Base-by-base conservation (phyloP, 495 filamentous ascomycete genomes). In the Aspergillus ostianus region DNA sequence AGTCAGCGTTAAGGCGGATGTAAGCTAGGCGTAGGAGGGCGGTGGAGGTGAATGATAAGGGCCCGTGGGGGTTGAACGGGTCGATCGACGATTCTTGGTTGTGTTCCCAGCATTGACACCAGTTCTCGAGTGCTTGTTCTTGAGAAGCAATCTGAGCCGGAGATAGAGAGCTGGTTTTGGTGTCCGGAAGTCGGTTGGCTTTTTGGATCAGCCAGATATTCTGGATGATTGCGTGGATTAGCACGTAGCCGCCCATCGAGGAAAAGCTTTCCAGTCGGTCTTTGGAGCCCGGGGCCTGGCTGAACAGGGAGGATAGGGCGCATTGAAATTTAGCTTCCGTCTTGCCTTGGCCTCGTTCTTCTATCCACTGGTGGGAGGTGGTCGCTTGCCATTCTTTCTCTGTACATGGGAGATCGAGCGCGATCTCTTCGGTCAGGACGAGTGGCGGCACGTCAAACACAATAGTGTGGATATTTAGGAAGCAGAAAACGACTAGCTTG, bases 181-280 rank as follows among this genome's bases (percentile, higher is more conserved):
- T 82, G 0, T 74, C 68, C 0, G 80, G 64, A 0, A 79, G 45
- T 62, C 74, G 53, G 0, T 78, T 82, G 4, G 84, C 81, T 60
- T 90, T 84, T 51, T 86, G 87, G 36, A 86, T 75, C 17, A 87
- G 57, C 69, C 85, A 90, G 26, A 90, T 88, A 49, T 88, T 84
- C 61, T 90, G 87, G 15, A 89, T 78, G 53, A 90, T 70, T 0
- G 85, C 87, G 61, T 87, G 83, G 41, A 90, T 88, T 5, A 90
- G 79, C 6, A 86, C 79, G 59, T 89, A 89, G 59, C 85, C 85
- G 17, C 86, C 87, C 0, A 89, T 75, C 0, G 85, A 84, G 8
- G 86, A 86, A 36, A 75, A 73, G 13, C 60, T 67, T 44, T 73
- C 68, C 18, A 70, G 53, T 18, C 62, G 53, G n/a, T 47, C 56